Conservation (phyloP, 176 grass and related monocot genomes). For the Cenchrus purpureus region DNA sequence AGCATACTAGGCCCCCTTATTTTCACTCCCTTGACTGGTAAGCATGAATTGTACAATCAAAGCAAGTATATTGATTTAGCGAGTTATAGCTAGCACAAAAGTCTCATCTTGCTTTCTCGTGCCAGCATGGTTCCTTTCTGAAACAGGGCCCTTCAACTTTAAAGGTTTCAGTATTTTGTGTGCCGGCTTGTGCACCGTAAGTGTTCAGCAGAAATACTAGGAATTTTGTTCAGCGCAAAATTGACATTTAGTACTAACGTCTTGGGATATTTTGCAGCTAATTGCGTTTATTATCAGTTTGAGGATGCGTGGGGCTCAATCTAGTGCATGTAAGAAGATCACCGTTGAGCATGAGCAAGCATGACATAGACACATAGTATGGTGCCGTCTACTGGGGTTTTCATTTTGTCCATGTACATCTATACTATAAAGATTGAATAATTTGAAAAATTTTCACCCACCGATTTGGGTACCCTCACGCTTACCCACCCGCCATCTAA, state of each 20-base stretch:
- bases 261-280: conserved; percentile 24
- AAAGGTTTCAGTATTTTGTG: conserved; percentile 95
- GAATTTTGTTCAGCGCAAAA: background rate
- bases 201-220: background rate
- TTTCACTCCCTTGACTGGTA: conserved; percentile 92
- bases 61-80: conserved; percentile 22
- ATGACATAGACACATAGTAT: conserved; percentile 7
- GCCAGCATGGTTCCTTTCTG: conserved; percentile 82
- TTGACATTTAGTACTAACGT: background rate
- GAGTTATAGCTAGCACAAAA: background rate
- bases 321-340: conserved; percentile 17
- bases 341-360: conserved; percentile 38
- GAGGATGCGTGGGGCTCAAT: background rate
- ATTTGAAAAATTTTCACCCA: no score
- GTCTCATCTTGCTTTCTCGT: background rate
- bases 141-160: conserved; percentile 61
- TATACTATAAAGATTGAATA: no score
- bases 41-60: background rate
- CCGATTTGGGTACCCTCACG: no score
- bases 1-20: conserved; percentile 82
- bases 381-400: background rate
- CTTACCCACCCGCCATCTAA: no score
- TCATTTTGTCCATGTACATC: no score
- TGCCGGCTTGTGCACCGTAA: conserved; percentile 80
- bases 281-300: conserved; percentile 54